These are phyloP conservation scores for Russula griseocarnosa DNA, from an alignment of 768 basidiomycete genomes.

Conservation along the genomic window DNA sequence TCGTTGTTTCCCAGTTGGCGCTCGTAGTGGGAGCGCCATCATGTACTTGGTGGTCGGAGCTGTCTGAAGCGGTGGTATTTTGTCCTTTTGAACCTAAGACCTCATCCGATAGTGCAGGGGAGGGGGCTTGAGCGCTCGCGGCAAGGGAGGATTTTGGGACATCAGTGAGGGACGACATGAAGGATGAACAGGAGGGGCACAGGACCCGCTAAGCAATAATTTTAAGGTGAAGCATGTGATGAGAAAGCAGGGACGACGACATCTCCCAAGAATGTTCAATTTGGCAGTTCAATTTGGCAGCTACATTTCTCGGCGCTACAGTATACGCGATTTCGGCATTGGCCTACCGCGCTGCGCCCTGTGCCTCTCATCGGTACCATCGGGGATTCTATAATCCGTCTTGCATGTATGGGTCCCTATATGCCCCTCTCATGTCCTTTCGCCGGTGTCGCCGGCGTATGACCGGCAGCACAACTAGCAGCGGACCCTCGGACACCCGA, in stretches of 20 bases:
- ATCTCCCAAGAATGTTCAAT: too few relatives aligned
- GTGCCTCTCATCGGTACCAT: too few relatives aligned
- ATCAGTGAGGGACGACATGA: conserved; percentile 2
- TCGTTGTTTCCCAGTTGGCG: conserved; percentile 71
- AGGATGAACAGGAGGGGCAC: neutral
- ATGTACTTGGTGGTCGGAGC: neutral
- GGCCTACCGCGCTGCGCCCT: neutral
- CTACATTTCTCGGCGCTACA: neutral
- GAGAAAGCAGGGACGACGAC: neutral
- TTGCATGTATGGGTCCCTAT: neutral
- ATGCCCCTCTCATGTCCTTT: neutral
- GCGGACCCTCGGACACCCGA: neutral
- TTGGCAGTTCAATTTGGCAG: neutral
- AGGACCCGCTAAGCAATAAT: neutral
- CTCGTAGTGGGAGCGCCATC: conserved; percentile 35
- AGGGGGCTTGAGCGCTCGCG: conserved; percentile 7
- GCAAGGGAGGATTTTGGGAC: neutral
- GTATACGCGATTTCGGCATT: neutral
- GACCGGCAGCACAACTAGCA: neutral
- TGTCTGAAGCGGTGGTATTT: neutral
- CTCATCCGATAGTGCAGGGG: conserved; percentile 17
- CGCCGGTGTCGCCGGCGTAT: neutral
- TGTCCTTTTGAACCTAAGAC: neutral
- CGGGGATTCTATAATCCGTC: too few relatives aligned
- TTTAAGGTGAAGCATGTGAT: conserved; percentile 12